A percentile compares a stretch with the other conserved stretches of the same genome.
These are phyloP conservation scores for Russula sp. DNA, from an alignment of 768 basidiomycete genomes.

Conservation along the genomic window DNA sequence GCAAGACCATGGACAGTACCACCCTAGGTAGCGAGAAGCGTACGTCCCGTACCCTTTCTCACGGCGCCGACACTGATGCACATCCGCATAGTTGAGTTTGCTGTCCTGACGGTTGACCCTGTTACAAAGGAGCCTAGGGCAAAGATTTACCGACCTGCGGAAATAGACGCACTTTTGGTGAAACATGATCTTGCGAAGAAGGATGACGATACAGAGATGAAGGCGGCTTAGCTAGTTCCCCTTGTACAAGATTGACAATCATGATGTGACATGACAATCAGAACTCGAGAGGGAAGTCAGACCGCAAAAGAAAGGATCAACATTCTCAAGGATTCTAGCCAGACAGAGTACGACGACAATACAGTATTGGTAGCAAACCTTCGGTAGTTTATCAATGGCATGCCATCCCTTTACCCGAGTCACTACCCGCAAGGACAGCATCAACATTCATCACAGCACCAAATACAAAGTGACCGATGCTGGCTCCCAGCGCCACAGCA, in stretches of 20 bases:
- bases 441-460: slow-evolving; percentile 57
- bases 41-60: slow-evolving; percentile 34
- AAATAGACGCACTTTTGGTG: slow-evolving; percentile 77
- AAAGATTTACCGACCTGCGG: slow-evolving; percentile 84
- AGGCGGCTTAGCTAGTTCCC: slow-evolving; percentile 33
- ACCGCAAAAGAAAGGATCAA: background rate
- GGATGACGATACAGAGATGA: slow-evolving; percentile 78
- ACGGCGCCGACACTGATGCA: slow-evolving; percentile 2
- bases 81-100: slow-evolving; percentile 75
- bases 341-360: background rate
- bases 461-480: slow-evolving; percentile 75
- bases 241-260: slow-evolving; percentile 10
- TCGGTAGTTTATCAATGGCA: slow-evolving; percentile 58
- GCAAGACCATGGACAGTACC: slow-evolving; percentile 99
- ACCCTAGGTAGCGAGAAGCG: slow-evolving; percentile 94
- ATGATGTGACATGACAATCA: background rate
- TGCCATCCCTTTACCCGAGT: slow-evolving; percentile 56
- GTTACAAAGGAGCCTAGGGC: slow-evolving; percentile 71
- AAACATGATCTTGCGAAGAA: slow-evolving; percentile 83
- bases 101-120: slow-evolving; percentile 83
- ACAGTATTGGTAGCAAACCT: background rate
- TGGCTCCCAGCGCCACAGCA: slow-evolving; percentile 78
- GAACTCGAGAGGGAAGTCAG: background rate
- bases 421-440: slow-evolving; percentile 39
- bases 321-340: background rate